Percentiles rank a stretch among this genome's conserved stretches.
These are phyloP conservation scores for Diaporthe citrichinensis DNA, from an alignment of 2,329 filamentous ascomycete genomes.

Conservation along the genomic window DNA sequence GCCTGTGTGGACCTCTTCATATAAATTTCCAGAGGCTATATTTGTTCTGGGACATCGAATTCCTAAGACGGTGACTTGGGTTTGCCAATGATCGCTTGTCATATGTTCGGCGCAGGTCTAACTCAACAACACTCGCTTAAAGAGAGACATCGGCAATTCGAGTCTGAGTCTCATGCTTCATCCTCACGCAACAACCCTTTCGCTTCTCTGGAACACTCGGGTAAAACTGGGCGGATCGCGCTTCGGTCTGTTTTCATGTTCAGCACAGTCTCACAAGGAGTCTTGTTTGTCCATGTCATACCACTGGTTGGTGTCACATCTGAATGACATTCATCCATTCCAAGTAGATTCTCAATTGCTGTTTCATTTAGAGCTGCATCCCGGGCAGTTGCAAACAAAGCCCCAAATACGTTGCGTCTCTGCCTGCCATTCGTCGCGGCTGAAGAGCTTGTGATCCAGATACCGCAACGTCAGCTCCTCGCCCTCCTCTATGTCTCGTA, in stretches of 20 bases:
- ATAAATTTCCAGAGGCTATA: neutral
- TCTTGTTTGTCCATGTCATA: neutral
- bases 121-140: neutral
- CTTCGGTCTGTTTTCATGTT: neutral
- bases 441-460: constrained; percentile 28
- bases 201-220: neutral
- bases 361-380: neutral
- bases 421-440: constrained; percentile 5
- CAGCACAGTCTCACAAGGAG: neutral
- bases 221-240: neutral
- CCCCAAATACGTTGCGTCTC: constrained; percentile 16
- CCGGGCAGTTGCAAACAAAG: constrained; percentile 8
- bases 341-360: neutral
- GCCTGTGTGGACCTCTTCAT: neutral
- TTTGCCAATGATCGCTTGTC: neutral
- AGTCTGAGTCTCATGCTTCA: neutral
- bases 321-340: too few relatives aligned
- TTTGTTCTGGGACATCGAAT: neutral
- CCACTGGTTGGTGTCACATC: neutral
- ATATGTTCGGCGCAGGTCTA: neutral
- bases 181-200: neutral
- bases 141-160: neutral
- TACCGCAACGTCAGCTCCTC: constrained; percentile 29
- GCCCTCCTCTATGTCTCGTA: constrained; percentile 32
- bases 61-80: neutral